Conservation (phyloP, 2,329 filamentous ascomycete species). For the Sphaerostilbella broomeana region DNA sequence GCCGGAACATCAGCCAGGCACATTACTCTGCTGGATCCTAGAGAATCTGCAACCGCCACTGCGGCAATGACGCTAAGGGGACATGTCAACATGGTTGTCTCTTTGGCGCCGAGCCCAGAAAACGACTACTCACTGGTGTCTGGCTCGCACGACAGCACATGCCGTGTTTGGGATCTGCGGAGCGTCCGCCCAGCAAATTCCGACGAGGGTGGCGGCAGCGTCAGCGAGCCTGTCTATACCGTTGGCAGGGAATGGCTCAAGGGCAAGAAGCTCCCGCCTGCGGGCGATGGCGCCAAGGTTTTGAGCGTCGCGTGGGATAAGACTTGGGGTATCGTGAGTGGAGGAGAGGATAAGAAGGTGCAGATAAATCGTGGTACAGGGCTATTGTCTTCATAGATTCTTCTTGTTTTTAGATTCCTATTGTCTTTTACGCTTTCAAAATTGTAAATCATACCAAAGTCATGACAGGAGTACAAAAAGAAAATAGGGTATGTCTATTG, state of each 20-base stretch:
- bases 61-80: constrained; percentile 87
- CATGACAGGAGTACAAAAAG: no score
- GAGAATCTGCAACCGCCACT: constrained; percentile 67
- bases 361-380: constrained; percentile 75
- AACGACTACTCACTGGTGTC: constrained; percentile 81
- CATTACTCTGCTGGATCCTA: constrained; percentile 88
- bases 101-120: constrained; percentile 45
- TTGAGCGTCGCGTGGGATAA: constrained; percentile 82
- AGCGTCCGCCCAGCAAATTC: constrained; percentile 54
- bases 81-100: constrained; percentile 67
- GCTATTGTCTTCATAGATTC: constrained; percentile 33
- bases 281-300: constrained; percentile 83
- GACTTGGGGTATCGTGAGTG: constrained; percentile 82
- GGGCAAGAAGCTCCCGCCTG: constrained; percentile 56
- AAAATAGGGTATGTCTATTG: no score
- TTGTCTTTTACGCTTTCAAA: neutral
- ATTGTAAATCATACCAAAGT: constrained; percentile 10
- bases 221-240: constrained; percentile 67
- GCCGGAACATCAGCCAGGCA: constrained; percentile 80
- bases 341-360: constrained; percentile 86
- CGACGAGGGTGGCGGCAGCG: constrained; percentile 54
- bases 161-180: constrained; percentile 88
- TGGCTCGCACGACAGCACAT: constrained; percentile 87
- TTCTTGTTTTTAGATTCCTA: neutral
- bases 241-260: constrained; percentile 69